phyloP scores from a whole-genome alignment of 169 alveolate species.

The Cryptosporidium tyzzeri region DNA sequence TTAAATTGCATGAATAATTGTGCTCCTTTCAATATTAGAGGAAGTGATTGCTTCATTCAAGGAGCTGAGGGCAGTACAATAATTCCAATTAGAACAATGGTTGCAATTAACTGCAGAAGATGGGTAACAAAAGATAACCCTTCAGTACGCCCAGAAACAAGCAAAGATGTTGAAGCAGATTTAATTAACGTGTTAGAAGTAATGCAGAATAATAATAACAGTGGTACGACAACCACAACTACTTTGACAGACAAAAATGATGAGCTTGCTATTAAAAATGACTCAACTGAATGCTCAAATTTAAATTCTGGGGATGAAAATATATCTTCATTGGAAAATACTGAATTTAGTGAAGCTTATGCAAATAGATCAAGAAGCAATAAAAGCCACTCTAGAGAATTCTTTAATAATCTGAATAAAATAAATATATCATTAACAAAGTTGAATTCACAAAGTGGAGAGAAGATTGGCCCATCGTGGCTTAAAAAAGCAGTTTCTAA shows the following conservation, averaged over 20 bases:
- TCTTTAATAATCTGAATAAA: constrained; percentile 14
- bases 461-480: constrained; percentile 59
- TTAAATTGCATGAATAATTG: constrained; percentile 45
- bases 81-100: constrained; percentile 74
- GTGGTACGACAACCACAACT: constrained; percentile 64
- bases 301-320: constrained; percentile 37
- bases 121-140: constrained; percentile 74
- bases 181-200: constrained; percentile 22
- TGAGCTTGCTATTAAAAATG: constrained; percentile 24
- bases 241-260: constrained; percentile 36
- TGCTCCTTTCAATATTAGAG: constrained; percentile 11
- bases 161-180: constrained; percentile 42
- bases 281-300: background rate
- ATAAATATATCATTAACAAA: constrained; percentile 12
- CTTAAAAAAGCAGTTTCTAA: constrained; percentile 68
- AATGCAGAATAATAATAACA: constrained; percentile 7
- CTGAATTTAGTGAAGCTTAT: constrained; percentile 38
- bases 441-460: constrained; percentile 8
- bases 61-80: constrained; percentile 15
- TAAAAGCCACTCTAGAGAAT: constrained; percentile 25
- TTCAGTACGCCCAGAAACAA: constrained; percentile 52
- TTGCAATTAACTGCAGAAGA: constrained; percentile 69
- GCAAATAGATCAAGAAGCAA: background rate
- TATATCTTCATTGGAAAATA: constrained; percentile 51
- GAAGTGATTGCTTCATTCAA: constrained; percentile 30